phyloP scores from a whole-genome alignment of 2,329 filamentous ascomycete species.

The Fusarium equiseti region DNA sequence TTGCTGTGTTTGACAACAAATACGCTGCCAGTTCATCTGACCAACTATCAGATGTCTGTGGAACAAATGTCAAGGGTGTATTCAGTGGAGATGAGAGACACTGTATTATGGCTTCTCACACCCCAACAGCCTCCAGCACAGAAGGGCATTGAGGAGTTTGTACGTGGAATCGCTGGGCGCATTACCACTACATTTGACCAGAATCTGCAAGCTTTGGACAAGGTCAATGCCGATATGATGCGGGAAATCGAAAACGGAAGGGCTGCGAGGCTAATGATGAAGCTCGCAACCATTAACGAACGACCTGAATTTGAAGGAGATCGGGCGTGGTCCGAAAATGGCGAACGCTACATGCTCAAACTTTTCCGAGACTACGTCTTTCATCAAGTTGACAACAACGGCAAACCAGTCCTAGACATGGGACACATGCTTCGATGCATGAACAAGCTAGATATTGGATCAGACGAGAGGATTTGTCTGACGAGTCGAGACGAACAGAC shows the following conservation, averaged over 20 bases:
- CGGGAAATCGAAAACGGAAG: conserved; percentile 92
- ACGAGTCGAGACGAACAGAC: conserved; percentile 92
- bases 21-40: conserved; percentile 63
- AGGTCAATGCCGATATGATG: conserved; percentile 76
- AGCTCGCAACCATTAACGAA: conserved; percentile 90
- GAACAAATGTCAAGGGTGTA: conserved; percentile 83
- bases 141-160: conserved; percentile 83
- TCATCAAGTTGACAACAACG: conserved; percentile 90
- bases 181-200: conserved; percentile 81
- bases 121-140: conserved; percentile 66
- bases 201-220: conserved; percentile 82
- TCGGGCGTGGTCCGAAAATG: conserved; percentile 87
- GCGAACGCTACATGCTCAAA: conserved; percentile 91
- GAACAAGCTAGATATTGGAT: conserved; percentile 92
- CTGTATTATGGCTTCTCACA: conserved; percentile 83
- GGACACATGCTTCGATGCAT: conserved; percentile 88
- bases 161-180: conserved; percentile 82
- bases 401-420: conserved; percentile 85
- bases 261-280: conserved; percentile 81
- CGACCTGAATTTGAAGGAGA: conserved; percentile 86
- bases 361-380: conserved; percentile 98
- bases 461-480: conserved; percentile 86
- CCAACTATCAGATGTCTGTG: conserved; percentile 76
- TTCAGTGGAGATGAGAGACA: conserved; percentile 81
- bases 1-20: conserved; percentile 86